These are phyloP conservation scores for Tuber borchii DNA, from an alignment of 495 filamentous ascomycete species.

Conservation along the genomic window DNA sequence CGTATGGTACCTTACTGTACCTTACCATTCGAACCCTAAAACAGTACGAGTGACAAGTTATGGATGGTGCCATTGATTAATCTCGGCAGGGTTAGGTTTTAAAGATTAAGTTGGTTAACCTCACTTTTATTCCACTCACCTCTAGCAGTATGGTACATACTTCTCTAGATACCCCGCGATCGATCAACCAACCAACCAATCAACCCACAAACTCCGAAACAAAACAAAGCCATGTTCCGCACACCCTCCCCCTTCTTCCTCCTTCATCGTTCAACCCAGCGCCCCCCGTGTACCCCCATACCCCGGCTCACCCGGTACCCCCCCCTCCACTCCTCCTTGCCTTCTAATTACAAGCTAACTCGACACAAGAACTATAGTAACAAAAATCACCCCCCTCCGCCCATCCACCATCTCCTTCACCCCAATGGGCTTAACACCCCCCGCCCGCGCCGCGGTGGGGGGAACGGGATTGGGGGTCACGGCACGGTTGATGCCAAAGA, in stretches of 20 bases:
- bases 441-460: slow-evolving; percentile 25
- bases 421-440: slow-evolving; percentile 40
- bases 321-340: neutral
- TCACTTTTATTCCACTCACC: too few species aligned
- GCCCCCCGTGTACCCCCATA: neutral
- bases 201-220: neutral
- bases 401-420: slow-evolving; percentile 42
- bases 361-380: neutral
- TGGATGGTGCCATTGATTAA: neutral
- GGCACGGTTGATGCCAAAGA: slow-evolving; percentile 49
- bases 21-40: too few species aligned
- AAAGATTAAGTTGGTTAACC: too few species aligned
- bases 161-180: neutral
- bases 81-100: neutral
- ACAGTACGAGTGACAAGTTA: neutral
- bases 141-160: too few species aligned
- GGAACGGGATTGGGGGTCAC: slow-evolving; percentile 41
- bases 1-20: too few species aligned
- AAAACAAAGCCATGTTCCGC: neutral
- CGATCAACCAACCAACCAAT: neutral
- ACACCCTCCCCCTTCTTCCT: neutral
- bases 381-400: slow-evolving; percentile 30
- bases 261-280: neutral
- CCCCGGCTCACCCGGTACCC: neutral
- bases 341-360: neutral